These are phyloP conservation scores for Mycena chlorophos DNA, from an alignment of 768 basidiomycete species.

Conservation along the genomic window DNA sequence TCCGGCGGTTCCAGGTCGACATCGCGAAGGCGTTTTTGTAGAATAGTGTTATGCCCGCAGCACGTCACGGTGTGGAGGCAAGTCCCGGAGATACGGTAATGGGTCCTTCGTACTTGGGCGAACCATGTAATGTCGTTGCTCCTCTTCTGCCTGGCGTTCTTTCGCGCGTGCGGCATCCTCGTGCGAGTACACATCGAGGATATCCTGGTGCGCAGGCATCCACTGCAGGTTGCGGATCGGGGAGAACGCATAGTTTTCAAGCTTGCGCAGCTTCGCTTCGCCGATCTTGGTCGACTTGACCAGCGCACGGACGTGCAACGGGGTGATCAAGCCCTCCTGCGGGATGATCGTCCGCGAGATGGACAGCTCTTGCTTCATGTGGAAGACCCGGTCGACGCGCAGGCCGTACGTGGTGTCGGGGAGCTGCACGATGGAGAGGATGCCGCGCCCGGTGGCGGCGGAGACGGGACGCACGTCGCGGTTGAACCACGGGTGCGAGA, in stretches of 20 bases:
- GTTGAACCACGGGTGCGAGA: constrained; percentile 13
- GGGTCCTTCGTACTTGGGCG: too few relatives aligned
- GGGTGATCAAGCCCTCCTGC: constrained; percentile 2
- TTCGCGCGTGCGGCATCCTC: not conserved
- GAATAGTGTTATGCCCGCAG: not conserved
- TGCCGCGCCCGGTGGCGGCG: constrained; percentile 7
- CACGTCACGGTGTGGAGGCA: not conserved
- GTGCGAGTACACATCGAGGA: not conserved
- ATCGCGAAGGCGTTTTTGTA: constrained; percentile 55
- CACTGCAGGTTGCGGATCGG: not conserved
- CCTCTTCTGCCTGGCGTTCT: too few relatives aligned
- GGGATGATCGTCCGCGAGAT: not conserved
- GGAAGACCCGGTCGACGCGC: constrained; percentile 13
- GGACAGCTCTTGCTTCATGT: not conserved
- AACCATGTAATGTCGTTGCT: too few relatives aligned
- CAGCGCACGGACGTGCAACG: not conserved
- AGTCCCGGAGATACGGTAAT: too few relatives aligned
- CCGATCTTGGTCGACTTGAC: constrained; percentile 9
- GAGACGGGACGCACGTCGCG: not conserved
- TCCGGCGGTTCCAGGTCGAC: constrained; percentile 69
- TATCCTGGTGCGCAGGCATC: not conserved
- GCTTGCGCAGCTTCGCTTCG: not conserved
- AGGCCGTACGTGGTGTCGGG: constrained; percentile 3
- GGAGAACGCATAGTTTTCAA: not conserved
- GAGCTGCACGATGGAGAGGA: constrained; percentile 10